A percentile compares a stretch with the other conserved stretches of the same genome.
Conservation (phyloP, 2,329 filamentous ascomycete species). For the Xylariaceae sp. region DNA sequence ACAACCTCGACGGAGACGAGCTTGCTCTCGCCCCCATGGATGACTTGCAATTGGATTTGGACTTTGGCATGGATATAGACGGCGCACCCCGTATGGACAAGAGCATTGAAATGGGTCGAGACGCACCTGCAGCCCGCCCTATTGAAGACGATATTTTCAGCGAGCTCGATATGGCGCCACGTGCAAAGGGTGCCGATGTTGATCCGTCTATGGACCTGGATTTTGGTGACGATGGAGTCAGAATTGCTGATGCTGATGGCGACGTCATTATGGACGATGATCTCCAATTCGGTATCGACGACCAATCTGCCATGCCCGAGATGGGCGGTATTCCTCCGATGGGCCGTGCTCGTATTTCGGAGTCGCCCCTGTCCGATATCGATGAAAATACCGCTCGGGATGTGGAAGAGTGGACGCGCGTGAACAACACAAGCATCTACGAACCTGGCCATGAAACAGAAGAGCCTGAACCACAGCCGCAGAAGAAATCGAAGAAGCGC, state of each 20-base stretch:
- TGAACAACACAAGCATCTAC: slow-evolving; percentile 56
- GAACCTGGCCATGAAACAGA: slow-evolving; percentile 57
- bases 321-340: slow-evolving; percentile 44
- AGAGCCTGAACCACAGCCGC: slow-evolving; percentile 61
- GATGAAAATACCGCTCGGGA: slow-evolving; percentile 59
- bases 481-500: slow-evolving; percentile 73
- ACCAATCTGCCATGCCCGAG: slow-evolving; percentile 55
- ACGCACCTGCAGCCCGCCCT: slow-evolving; percentile 65
- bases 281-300: slow-evolving; percentile 59
- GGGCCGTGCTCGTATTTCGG: slow-evolving; percentile 59
- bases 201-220: slow-evolving; percentile 54
- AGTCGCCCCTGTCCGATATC: slow-evolving; percentile 67
- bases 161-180: slow-evolving; percentile 56
- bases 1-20: slow-evolving; percentile 55
- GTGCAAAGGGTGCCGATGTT: slow-evolving; percentile 53
- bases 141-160: slow-evolving; percentile 68
- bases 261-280: slow-evolving; percentile 62
- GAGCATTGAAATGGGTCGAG: slow-evolving; percentile 86
- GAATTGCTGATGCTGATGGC: slow-evolving; percentile 61
- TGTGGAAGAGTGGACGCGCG: slow-evolving; percentile 55
- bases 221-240: slow-evolving; percentile 51
- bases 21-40: slow-evolving; percentile 53
- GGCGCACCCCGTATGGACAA: slow-evolving; percentile 53
- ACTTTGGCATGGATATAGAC: slow-evolving; percentile 71
- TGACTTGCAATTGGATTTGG: slow-evolving; percentile 69